Evolutionary conservation across 805 yeast species (phyloP).

Genomic region (Monosporozyma aquatica): DNA sequence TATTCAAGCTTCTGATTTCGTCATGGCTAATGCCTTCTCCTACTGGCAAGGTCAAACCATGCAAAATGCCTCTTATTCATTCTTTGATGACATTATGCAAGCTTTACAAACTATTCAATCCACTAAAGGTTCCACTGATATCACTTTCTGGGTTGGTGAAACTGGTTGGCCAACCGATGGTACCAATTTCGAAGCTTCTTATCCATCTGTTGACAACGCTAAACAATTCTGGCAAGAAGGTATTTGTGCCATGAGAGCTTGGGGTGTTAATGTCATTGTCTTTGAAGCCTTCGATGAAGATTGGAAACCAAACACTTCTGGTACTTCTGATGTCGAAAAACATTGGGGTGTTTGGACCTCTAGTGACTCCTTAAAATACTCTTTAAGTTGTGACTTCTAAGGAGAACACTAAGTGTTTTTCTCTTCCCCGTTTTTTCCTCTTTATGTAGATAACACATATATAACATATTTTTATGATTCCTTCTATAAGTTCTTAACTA

Average conservation of each 20-base stretch:
- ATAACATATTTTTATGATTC: no score
- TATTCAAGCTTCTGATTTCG: conserved; percentile 71
- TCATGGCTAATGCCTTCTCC: conserved; percentile 91
- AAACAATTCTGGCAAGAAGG: conserved; percentile 76
- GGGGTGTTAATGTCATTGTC: conserved; percentile 89
- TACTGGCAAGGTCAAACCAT: conserved; percentile 97
- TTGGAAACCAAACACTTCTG: conserved; percentile 91
- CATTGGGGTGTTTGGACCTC: conserved; percentile 88
- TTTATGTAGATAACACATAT: no score
- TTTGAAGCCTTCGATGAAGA: conserved; percentile 95
- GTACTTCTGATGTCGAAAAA: conserved; percentile 77
- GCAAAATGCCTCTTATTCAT: conserved; percentile 77
- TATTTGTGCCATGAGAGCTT: conserved; percentile 85
- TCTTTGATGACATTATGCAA: conserved; percentile 96
- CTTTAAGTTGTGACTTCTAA: conserved; percentile 39
- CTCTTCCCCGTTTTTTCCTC: no score
- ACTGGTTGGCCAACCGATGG: conserved; percentile 96
- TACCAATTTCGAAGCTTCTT: conserved; percentile 54
- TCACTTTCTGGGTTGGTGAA: conserved; percentile 92
- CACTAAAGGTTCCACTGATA: conserved; percentile 75
- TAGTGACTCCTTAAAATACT: conserved; percentile 38
- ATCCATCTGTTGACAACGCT: conserved; percentile 69
- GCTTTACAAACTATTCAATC: conserved; percentile 85
- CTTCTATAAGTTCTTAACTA: background rate
- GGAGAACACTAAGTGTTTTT: background rate